Conservation (phyloP, 2,329 filamentous ascomycete genomes). For the Beauveria asiatica region DNA sequence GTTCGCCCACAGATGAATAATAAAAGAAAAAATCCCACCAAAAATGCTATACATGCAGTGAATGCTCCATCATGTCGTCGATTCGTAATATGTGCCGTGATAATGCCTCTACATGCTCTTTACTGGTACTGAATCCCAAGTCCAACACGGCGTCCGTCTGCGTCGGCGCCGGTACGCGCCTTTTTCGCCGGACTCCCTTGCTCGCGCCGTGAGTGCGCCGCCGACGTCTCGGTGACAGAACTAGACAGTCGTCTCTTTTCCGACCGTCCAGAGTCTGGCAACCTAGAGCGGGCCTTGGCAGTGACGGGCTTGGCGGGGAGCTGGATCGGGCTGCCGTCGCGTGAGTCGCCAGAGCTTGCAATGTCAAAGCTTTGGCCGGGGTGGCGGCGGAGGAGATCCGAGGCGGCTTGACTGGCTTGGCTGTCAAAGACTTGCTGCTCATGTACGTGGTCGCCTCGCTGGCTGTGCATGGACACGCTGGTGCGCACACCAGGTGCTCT, state of each 20-base stretch:
- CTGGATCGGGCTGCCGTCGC: slow-evolving; percentile 34
- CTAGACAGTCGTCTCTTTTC: slow-evolving; percentile 46
- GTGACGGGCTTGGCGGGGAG: slow-evolving; percentile 23
- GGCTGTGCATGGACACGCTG: slow-evolving; percentile 18
- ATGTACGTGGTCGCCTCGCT: slow-evolving; percentile 18
- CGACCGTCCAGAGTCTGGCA: slow-evolving; percentile 28
- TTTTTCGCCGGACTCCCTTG: slow-evolving; percentile 44
- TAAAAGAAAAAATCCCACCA: not conserved
- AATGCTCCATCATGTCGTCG: not conserved
- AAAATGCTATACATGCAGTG: not conserved
- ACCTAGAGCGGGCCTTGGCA: slow-evolving; percentile 39
- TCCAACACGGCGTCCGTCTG: slow-evolving; percentile 35
- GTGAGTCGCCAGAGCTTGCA: slow-evolving; percentile 32
- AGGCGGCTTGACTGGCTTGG: slow-evolving; percentile 69
- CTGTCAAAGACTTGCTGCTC: slow-evolving; percentile 56
- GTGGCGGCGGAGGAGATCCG: slow-evolving; percentile 61
- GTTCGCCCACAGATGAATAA: not conserved
- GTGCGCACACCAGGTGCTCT: slow-evolving; percentile 20
- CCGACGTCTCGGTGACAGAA: slow-evolving; percentile 22
- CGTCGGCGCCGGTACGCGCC: slow-evolving; percentile 34
- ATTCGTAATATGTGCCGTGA: not conserved
- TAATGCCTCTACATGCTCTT: not conserved
- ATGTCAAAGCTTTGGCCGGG: slow-evolving; percentile 45
- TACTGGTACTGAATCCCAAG: slow-evolving; percentile 43
- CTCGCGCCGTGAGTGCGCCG: slow-evolving; percentile 15